Conservation (phyloP, 441 rosid species). For the Flueggea neowawraea region DNA sequence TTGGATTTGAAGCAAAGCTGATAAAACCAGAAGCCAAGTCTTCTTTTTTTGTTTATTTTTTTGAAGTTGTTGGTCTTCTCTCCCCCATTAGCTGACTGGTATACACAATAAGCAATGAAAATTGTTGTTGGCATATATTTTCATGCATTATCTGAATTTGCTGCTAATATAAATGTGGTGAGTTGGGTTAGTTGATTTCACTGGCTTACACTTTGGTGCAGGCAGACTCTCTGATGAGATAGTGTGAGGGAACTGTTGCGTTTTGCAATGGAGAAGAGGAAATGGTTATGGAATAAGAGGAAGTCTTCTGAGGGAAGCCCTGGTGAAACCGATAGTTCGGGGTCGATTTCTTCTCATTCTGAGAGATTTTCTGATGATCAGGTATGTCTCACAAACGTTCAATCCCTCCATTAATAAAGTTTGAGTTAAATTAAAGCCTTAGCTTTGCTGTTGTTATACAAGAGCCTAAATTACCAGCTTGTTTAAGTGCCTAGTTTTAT, state of each 20-base stretch:
- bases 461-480: too few species aligned
- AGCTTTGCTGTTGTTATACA: too few species aligned
- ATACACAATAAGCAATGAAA: conserved; percentile 1
- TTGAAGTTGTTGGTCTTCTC: conserved; percentile 10
- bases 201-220: conserved; percentile 18
- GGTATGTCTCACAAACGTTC: conserved; percentile 23
- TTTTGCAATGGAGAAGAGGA: conserved; percentile 61
- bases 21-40: conserved; percentile 19
- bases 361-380: conserved; percentile 77
- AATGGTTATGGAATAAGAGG: conserved; percentile 67
- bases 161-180: neutral
- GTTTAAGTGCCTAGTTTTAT: too few species aligned
- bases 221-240: conserved; percentile 35
- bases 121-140: conserved; percentile 4
- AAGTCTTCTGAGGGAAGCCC: conserved; percentile 68
- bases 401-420: neutral
- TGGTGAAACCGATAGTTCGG: conserved; percentile 70
- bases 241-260: conserved; percentile 14
- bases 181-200: conserved; percentile 6
- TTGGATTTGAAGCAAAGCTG: conserved; percentile 54
- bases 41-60: conserved; percentile 15
- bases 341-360: conserved; percentile 57
- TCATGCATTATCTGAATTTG: conserved; percentile 9
- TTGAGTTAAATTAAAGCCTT: neutral
- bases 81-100: neutral